Percentiles rank a stretch among this genome's conserved stretches.
Evolutionary conservation across 306 rosid genomes (phyloP).

Genomic region (Quillaja saponaria): DNA sequence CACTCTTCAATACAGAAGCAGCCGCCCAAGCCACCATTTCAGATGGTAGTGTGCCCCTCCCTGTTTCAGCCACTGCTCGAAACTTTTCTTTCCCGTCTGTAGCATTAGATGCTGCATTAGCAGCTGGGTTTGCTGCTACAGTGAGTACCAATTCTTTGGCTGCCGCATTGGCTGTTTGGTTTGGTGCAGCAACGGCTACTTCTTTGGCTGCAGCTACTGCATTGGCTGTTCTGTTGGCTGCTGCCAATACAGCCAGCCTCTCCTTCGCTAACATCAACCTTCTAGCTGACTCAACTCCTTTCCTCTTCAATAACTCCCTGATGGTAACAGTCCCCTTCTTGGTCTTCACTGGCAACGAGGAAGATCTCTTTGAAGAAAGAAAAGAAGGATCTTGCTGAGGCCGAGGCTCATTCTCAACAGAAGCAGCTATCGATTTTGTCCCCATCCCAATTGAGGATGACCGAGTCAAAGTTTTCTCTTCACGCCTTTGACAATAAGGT

Average conservation of each 20-base stretch:
- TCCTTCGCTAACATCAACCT: slow-evolving; percentile 28
- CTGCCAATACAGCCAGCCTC: slow-evolving; percentile 11
- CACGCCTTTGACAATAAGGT: slow-evolving; percentile 10
- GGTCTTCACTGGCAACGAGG: slow-evolving; percentile 33
- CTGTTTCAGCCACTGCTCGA: neutral
- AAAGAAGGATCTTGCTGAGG: neutral
- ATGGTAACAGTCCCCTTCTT: slow-evolving; percentile 20
- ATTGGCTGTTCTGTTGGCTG: no score
- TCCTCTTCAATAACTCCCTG: slow-evolving; percentile 31
- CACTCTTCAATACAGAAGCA: slow-evolving; percentile 31
- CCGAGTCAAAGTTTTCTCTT: slow-evolving; percentile 19
- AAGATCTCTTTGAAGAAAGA: slow-evolving; percentile 37
- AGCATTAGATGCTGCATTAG: no score
- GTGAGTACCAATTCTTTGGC: no score
- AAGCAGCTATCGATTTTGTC: slow-evolving; percentile 2
- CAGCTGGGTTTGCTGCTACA: neutral
- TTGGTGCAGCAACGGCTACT: neutral
- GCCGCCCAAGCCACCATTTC: slow-evolving; percentile 32
- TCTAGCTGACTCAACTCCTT: slow-evolving; percentile 34
- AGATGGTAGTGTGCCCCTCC: neutral
- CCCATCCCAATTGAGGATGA: slow-evolving; percentile 33
- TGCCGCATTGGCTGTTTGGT: slow-evolving; percentile 3
- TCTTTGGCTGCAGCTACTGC: no score
- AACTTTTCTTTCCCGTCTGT: slow-evolving; percentile 2
- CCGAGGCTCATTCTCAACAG: neutral